phyloP scores from a whole-genome alignment of 441 rosid genomes.

The Arabidopsis hybrid region DNA sequence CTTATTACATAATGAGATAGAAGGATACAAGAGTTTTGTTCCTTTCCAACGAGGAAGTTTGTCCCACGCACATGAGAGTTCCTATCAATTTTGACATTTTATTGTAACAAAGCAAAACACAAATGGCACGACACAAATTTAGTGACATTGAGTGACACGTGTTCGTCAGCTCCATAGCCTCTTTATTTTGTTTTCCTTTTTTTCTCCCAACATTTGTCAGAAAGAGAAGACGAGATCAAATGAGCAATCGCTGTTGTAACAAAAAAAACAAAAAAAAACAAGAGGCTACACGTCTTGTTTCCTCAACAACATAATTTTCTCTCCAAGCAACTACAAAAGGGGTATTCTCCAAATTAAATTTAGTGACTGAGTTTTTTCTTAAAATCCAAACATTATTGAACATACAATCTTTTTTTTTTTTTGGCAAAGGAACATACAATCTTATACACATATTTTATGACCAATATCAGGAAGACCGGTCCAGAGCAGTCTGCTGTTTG shows the following conservation, averaged over 20 bases:
- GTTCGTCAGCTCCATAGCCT: constrained; percentile 11
- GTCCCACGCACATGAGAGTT: constrained; percentile 40
- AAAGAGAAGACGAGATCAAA: constrained; percentile 32
- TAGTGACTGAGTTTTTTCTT: no score
- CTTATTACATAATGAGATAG: background rate
- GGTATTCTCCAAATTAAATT: no score
- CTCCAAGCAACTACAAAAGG: no score
- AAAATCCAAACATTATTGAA: no score
- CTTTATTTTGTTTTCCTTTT: background rate
- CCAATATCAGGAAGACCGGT: no score
- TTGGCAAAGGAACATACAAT: no score
- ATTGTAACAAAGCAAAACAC: constrained; percentile 24
- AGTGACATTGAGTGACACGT: constrained; percentile 31
- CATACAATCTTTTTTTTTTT: no score
- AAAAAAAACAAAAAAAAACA: constrained; percentile 7
- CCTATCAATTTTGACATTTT: constrained; percentile 41
- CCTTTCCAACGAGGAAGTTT: constrained; percentile 32
- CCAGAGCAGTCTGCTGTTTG: no score
- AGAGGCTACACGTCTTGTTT: constrained; percentile 31
- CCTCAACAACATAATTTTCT: background rate
- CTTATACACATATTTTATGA: no score
- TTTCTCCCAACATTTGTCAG: constrained; percentile 18
- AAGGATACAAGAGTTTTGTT: constrained; percentile 33
- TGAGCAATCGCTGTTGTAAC: constrained; percentile 15
- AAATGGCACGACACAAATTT: constrained; percentile 26